A percentile compares a stretch with the other conserved stretches of the same genome.
Evolutionary conservation across 805 yeast genomes (phyloP).

Genomic region (Wickerhamomyces bovis): DNA sequence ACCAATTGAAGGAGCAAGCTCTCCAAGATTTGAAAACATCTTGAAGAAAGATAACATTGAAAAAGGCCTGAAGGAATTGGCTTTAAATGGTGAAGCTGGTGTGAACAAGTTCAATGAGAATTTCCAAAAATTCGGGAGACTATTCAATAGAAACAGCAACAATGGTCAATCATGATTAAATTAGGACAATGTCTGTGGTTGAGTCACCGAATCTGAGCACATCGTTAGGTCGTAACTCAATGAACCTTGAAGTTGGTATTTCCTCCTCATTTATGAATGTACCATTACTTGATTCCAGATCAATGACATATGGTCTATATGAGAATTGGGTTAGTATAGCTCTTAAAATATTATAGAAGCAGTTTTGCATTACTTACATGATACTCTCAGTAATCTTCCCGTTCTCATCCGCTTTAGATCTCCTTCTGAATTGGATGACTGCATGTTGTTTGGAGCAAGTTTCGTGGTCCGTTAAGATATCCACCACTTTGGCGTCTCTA

Average conservation of each 20-base stretch:
- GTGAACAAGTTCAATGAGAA: slow-evolving; percentile 63
- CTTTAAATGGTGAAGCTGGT: slow-evolving; percentile 50
- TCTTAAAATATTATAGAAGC: background rate
- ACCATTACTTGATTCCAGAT: slow-evolving; percentile 43
- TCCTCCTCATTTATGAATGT: slow-evolving; percentile 35
- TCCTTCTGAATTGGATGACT: slow-evolving; percentile 38
- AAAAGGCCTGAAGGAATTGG: slow-evolving; percentile 30
- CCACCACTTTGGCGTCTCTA: slow-evolving; percentile 29
- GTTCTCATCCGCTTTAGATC: background rate
- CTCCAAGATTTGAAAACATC: slow-evolving; percentile 24
- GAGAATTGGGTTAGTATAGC: slow-evolving; percentile 5
- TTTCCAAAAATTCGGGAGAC: slow-evolving; percentile 47
- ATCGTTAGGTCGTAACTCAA: slow-evolving; percentile 38
- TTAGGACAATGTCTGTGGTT: slow-evolving; percentile 26
- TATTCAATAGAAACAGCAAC: slow-evolving; percentile 37
- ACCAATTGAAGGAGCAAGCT: slow-evolving; percentile 12
- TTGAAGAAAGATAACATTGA: slow-evolving; percentile 28
- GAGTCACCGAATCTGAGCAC: slow-evolving; percentile 33
- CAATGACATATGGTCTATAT: slow-evolving; percentile 35
- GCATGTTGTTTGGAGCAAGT: slow-evolving; percentile 44
- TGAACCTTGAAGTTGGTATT: slow-evolving; percentile 34
- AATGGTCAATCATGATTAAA: slow-evolving; percentile 8
- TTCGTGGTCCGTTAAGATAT: slow-evolving; percentile 30
- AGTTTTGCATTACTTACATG: slow-evolving; percentile 7
- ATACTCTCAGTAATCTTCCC: slow-evolving; percentile 1